Conservation (phyloP, 192 early-diverging fungal species). For the Podila horticola region DNA sequence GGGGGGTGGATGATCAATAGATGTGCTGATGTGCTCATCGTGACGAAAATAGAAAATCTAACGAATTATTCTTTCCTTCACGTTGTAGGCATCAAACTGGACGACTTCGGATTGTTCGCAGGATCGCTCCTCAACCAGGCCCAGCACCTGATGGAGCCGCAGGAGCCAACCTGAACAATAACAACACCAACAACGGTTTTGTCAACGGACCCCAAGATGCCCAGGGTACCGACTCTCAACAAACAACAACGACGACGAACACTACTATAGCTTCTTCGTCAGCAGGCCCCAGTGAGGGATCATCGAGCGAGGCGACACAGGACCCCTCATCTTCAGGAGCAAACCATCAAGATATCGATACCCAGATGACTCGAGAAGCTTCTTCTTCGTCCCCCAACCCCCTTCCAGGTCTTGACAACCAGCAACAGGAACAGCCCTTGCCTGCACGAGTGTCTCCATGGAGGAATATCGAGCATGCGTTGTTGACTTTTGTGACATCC, state of each 20-base stretch:
- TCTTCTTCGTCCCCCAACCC: neutral
- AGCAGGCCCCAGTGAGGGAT: no score
- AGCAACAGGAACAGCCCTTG: neutral
- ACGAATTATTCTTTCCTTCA: neutral
- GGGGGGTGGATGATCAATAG: neutral
- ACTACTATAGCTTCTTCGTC: no score
- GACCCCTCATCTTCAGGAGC: no score
- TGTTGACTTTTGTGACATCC: conserved; percentile 55
- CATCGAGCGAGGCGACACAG: no score
- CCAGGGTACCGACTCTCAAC: neutral
- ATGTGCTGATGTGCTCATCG: neutral
- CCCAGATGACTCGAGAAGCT: neutral
- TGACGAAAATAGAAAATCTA: neutral
- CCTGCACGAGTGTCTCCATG: conserved; percentile 31
- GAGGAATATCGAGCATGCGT: conserved; percentile 51
- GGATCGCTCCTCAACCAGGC: conserved; percentile 38
- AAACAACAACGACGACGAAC: no score
- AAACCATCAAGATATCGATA: neutral
- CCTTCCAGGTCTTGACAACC: conserved; percentile 1
- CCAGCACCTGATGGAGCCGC: conserved; percentile 26
- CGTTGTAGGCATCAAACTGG: conserved; percentile 61
- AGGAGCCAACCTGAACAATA: conserved; percentile 14
- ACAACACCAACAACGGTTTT: conserved; percentile 7
- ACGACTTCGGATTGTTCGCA: conserved; percentile 58
- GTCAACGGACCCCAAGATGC: no score